Conservation (phyloP, 164 flowering plant genomes). For the Tetrastigma voinierianum region DNA sequence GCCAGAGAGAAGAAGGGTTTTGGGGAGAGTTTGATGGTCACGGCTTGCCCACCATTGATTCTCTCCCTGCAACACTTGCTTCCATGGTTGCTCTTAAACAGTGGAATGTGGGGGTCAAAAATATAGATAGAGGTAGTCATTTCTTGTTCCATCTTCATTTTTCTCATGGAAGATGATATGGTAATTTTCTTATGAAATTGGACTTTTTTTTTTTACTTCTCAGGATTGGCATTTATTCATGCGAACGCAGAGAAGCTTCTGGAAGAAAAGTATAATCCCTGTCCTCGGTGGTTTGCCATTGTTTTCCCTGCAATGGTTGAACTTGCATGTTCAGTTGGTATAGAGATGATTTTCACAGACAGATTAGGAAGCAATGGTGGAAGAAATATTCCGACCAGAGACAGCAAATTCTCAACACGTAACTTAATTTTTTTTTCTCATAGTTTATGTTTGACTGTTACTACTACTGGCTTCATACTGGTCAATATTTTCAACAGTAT, state of each 20-base stretch:
- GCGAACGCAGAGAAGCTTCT: constrained; percentile 28
- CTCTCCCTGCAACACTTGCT: constrained; percentile 39
- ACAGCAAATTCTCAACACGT: constrained; percentile 33
- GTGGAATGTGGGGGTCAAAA: constrained; percentile 28
- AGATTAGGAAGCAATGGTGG: constrained; percentile 1
- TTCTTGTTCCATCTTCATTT: not conserved
- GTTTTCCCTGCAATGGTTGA: constrained; percentile 47
- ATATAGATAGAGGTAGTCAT: constrained; percentile 29
- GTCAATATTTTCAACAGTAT: no score
- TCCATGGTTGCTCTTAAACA: constrained; percentile 42
- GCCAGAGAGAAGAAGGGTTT: constrained; percentile 39
- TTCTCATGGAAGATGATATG: not conserved
- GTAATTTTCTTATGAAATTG: no score
- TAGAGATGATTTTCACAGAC: constrained; percentile 1
- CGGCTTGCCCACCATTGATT: constrained; percentile 28
- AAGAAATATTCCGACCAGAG: constrained; percentile 14
- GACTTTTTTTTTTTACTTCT: not conserved
- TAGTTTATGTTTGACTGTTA: not conserved
- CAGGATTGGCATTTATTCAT: constrained; percentile 34
- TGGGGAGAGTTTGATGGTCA: constrained; percentile 37
- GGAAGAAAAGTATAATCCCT: not conserved
- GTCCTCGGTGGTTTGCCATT: constrained; percentile 40
- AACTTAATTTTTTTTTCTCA: not conserved
- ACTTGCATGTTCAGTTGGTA: constrained; percentile 17
- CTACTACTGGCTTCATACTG: no score